Base-by-base conservation (phyloP, 176 grass and related monocot genomes). In the Chrysopogon serrulatus region DNA sequence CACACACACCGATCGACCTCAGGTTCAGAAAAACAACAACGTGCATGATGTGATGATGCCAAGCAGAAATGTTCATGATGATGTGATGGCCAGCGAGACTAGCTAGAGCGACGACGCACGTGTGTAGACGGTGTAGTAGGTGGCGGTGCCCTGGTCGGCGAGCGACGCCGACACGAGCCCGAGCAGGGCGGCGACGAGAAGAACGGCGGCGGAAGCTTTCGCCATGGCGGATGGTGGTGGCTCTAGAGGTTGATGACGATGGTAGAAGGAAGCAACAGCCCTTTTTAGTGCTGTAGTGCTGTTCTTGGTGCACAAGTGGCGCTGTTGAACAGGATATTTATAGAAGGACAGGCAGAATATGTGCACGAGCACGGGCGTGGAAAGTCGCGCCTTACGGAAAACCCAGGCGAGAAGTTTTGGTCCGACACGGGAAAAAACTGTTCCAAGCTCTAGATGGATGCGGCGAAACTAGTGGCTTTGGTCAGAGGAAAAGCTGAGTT, bases 101-200 rank as follows among this genome's bases (percentile, higher is more conserved):
- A 11, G 2, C 24, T 0, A 28, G 16, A 37, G 28, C 51, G 6
- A 21, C 5, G 27, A 86, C 48, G 57, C 37, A 81, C 85, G 78
- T 2, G 33, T 81, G 68, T 81, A 81, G 0, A 43, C 27, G 5
- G 69, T 75, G 59, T 66, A 81, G 60, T 74, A 87, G 24, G 85
- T 87, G 56, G 77, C 57, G 24, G 77, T 79, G 56, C 84, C 68
- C 57, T 71, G 31, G 35, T 65, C 71, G 42, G 68, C 77, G 35
- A 23, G 33, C 17, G 51, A 62, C 67, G 47, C 57, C 33, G 84
- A 86, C 9, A 65, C 68, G 12, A 86, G 84, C 32, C 68, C 77
- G 10, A 86, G 76, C 32, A 74, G 7, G 32, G 57, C 30, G 76
- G 76, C 76, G 7, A 26, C 30, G 71, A 84, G 82, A 8, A 84